Evolutionary conservation across 768 basidiomycete species (phyloP).

Genomic region (Tylopilus sp.): DNA sequence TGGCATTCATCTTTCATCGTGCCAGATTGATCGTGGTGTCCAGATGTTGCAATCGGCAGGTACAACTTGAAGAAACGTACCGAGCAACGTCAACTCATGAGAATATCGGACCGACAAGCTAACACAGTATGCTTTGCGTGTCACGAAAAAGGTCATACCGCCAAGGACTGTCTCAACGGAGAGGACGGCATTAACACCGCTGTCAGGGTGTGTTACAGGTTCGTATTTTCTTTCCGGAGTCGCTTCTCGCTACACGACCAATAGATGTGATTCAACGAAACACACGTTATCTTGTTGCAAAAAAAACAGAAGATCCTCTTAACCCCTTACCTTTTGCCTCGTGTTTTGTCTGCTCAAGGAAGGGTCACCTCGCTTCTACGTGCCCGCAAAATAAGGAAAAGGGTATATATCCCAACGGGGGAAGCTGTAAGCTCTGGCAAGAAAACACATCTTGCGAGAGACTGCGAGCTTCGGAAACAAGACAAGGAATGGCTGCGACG

Average conservation of each 20-base stretch:
- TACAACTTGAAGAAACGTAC: slow-evolving; percentile 33
- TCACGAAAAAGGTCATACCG: slow-evolving; percentile 78
- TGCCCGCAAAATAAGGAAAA: slow-evolving; percentile 79
- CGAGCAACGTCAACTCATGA: slow-evolving; percentile 63
- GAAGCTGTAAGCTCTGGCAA: slow-evolving; percentile 86
- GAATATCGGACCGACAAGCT: slow-evolving; percentile 53
- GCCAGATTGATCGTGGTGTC: slow-evolving; percentile 24
- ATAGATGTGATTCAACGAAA: slow-evolving; percentile 75
- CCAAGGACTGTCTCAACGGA: slow-evolving; percentile 80
- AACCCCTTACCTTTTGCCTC: slow-evolving; percentile 84
- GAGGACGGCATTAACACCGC: slow-evolving; percentile 23
- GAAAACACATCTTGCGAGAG: slow-evolving; percentile 79
- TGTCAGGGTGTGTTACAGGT: slow-evolving; percentile 74
- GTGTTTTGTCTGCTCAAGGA: slow-evolving; percentile 84
- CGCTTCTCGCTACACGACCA: neutral
- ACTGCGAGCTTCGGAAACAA: slow-evolving; percentile 66
- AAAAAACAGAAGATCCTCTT: slow-evolving; percentile 52
- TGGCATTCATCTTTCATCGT: neutral
- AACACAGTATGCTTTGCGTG: slow-evolving; percentile 84
- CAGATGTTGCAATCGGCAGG: slow-evolving; percentile 19
- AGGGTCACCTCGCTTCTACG: slow-evolving; percentile 80
- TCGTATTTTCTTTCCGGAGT: slow-evolving; percentile 19
- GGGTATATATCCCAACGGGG: slow-evolving; percentile 89
- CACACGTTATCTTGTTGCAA: slow-evolving; percentile 81
- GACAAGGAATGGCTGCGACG: slow-evolving; percentile 37